Evolutionary conservation across 331 rosid genomes (phyloP).

Genomic region (Spiraea crenata): DNA sequence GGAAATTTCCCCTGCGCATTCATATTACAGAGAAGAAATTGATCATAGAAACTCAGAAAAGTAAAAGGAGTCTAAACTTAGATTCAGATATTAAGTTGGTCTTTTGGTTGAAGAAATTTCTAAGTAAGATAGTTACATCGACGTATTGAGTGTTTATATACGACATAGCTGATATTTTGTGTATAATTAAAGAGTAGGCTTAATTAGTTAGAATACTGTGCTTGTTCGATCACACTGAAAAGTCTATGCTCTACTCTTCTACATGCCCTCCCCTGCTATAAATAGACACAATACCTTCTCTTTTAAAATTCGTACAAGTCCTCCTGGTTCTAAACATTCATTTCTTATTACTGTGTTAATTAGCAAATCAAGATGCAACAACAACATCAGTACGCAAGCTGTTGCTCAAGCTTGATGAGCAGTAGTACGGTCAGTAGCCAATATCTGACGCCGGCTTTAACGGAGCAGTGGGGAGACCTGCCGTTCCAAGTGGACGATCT

Average conservation of each 20-base stretch:
- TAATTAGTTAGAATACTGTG: too few species aligned
- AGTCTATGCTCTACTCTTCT: too few species aligned
- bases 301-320: background rate
- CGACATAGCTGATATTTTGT: too few species aligned
- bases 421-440: background rate
- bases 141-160: too few species aligned
- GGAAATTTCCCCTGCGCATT: background rate
- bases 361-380: background rate
- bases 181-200: too few species aligned
- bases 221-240: too few species aligned
- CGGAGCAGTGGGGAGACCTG: slow-evolving; percentile 39
- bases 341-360: background rate
- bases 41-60: background rate
- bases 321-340: background rate
- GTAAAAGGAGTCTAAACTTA: background rate
- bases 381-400: background rate
- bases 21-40: background rate
- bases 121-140: too few species aligned
- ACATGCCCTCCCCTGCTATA: background rate
- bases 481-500: slow-evolving; percentile 37
- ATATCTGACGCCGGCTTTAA: slow-evolving; percentile 16
- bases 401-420: background rate
- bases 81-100: too few species aligned
- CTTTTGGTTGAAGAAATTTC: too few species aligned
- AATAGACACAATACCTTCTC: background rate